Conservation (phyloP, 2,329 filamentous ascomycete species). For the Purpureocillium lavendulum region DNA sequence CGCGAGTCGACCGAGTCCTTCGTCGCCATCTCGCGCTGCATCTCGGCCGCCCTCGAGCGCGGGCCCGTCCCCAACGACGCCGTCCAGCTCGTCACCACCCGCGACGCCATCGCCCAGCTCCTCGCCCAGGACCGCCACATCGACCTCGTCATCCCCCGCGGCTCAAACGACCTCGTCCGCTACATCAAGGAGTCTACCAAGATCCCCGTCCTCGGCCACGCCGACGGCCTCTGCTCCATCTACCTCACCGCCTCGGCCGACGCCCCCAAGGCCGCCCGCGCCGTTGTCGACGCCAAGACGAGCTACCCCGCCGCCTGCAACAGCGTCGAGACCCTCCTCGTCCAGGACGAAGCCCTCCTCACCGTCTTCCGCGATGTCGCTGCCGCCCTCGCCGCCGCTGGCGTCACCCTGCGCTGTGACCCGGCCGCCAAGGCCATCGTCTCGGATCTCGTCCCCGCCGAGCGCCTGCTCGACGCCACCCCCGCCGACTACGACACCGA, state of each 20-base stretch:
- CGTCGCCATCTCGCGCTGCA: slow-evolving; percentile 76
- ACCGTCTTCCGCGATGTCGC: slow-evolving; percentile 65
- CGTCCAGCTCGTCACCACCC: slow-evolving; percentile 87
- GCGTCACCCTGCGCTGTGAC: slow-evolving; percentile 80
- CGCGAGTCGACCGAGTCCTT: slow-evolving; percentile 97
- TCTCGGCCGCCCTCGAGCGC: slow-evolving; percentile 64
- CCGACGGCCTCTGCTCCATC: slow-evolving; percentile 82
- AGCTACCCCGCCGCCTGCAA: slow-evolving; percentile 96
- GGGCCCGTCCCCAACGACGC: slow-evolving; percentile 77
- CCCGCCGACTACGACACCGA: slow-evolving; percentile 78
- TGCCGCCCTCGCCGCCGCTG: slow-evolving; percentile 63
- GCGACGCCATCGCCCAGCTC: slow-evolving; percentile 84
- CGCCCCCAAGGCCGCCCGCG: slow-evolving; percentile 58
- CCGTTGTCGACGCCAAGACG: slow-evolving; percentile 86
- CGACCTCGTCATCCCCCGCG: slow-evolving; percentile 89
- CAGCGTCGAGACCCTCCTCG: slow-evolving; percentile 81
- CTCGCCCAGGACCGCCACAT: slow-evolving; percentile 79
- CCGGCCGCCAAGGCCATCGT: slow-evolving; percentile 56
- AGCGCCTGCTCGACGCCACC: slow-evolving; percentile 54
- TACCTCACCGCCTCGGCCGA: slow-evolving; percentile 80
- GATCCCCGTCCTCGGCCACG: slow-evolving; percentile 93
- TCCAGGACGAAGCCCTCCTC: slow-evolving; percentile 62
- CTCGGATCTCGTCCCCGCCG: slow-evolving; percentile 31
- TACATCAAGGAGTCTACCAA: slow-evolving; percentile 86
- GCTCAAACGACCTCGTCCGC: slow-evolving; percentile 81